Percentiles rank a stretch among this genome's conserved stretches.
These are phyloP conservation scores for Leccinum variabile DNA, from an alignment of 1,284 basidiomycete species.

Conservation along the genomic window DNA sequence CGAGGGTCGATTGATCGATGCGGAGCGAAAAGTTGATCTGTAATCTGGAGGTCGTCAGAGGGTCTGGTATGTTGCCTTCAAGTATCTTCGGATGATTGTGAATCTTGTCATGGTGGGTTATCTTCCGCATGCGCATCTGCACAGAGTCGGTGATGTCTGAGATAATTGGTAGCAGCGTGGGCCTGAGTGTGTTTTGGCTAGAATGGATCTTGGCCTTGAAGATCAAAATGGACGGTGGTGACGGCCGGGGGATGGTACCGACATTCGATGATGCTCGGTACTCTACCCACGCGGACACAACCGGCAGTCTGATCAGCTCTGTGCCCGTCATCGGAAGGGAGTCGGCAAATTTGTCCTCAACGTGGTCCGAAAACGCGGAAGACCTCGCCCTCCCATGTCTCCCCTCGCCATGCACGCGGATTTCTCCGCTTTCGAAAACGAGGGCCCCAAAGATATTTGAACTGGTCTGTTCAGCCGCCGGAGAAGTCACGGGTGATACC, in stretches of 20 bases:
- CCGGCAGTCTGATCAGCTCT: slow-evolving; percentile 74
- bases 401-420: slow-evolving; percentile 59
- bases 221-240: slow-evolving; percentile 58
- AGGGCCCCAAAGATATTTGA: slow-evolving; percentile 74
- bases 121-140: slow-evolving; percentile 60
- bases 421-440: slow-evolving; percentile 79
- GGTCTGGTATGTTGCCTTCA: slow-evolving; percentile 7
- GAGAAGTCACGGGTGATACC: slow-evolving; percentile 6
- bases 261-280: slow-evolving; percentile 57
- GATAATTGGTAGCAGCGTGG: slow-evolving; percentile 82
- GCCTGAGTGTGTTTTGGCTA: slow-evolving; percentile 80
- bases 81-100: background rate
- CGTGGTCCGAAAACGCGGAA: slow-evolving; percentile 40
- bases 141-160: slow-evolving; percentile 67
- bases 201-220: slow-evolving; percentile 84
- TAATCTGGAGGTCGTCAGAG: slow-evolving; percentile 47
- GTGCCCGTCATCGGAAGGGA: slow-evolving; percentile 49
- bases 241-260: slow-evolving; percentile 32
- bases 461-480: slow-evolving; percentile 36
- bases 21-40: slow-evolving; percentile 82
- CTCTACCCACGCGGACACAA: slow-evolving; percentile 82
- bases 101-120: slow-evolving; percentile 15
- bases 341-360: slow-evolving; percentile 52
- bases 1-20: slow-evolving; percentile 84
- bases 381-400: slow-evolving; percentile 39